Evolutionary conservation across 148 eudicot genomes (phyloP).

Genomic region (Nepenthes gracilis): DNA sequence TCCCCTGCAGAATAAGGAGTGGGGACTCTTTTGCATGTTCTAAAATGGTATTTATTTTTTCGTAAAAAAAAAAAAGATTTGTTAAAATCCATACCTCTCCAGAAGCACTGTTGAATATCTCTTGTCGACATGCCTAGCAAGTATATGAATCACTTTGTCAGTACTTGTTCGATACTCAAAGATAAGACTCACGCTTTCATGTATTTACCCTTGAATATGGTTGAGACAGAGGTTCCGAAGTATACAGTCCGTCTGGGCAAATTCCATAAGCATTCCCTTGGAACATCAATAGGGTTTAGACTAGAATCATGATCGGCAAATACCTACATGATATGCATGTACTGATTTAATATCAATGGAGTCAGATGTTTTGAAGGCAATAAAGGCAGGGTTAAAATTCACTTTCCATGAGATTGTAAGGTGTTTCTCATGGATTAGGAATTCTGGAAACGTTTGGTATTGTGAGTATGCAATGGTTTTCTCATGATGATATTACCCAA

Average conservation of each 20-base stretch:
- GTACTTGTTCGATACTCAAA: not conserved
- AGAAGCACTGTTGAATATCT: slow-evolving; percentile 25
- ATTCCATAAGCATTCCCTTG: slow-evolving; percentile 24
- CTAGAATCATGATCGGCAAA: slow-evolving; percentile 53
- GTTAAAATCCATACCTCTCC: slow-evolving; percentile 26
- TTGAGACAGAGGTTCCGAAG: slow-evolving; percentile 32
- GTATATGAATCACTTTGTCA: not conserved
- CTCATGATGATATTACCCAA: not conserved
- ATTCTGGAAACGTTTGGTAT: not conserved
- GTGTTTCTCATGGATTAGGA: not conserved
- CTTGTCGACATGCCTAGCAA: slow-evolving; percentile 17
- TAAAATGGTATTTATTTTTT: not conserved
- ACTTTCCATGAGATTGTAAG: not conserved
- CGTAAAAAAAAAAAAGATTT: not conserved
- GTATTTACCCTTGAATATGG: slow-evolving; percentile 35
- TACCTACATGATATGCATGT: slow-evolving; percentile 22
- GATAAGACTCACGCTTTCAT: not conserved
- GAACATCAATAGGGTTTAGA: slow-evolving; percentile 24
- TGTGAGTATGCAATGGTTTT: not conserved
- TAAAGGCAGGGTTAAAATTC: not conserved
- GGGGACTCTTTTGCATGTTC: too few species aligned
- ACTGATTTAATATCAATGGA: not conserved
- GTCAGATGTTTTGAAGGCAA: not conserved
- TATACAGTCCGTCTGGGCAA: slow-evolving; percentile 25
- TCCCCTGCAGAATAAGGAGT: not conserved